A percentile compares a stretch with the other conserved stretches of the same genome.
Conservation (phyloP, 1,284 basidiomycete genomes). For the Coniophora puteana region DNA sequence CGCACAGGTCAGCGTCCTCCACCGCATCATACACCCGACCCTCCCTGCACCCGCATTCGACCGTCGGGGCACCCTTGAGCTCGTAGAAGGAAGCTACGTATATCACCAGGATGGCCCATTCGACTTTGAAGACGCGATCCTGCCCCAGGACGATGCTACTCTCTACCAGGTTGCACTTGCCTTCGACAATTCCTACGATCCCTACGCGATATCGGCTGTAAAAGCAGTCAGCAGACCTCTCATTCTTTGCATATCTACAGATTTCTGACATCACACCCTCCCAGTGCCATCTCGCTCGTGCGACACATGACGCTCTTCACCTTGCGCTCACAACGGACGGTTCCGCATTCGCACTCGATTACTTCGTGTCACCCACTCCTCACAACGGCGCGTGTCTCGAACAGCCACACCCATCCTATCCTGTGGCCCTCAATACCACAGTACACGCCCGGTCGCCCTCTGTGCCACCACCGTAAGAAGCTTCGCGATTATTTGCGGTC, state of each 20-base stretch:
- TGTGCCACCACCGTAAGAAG: constrained; percentile 55
- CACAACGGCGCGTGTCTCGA: constrained; percentile 61
- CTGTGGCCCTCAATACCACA: constrained; percentile 48
- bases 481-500: constrained; percentile 5
- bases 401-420: constrained; percentile 19
- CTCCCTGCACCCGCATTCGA: constrained; percentile 23
- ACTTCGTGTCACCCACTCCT: constrained; percentile 63
- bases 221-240: too few species aligned
- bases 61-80: constrained; percentile 17
- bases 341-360: constrained; percentile 67
- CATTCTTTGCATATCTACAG: too few species aligned
- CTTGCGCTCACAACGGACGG: too few species aligned
- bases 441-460: constrained; percentile 43
- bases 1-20: constrained; percentile 28
- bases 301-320: too few species aligned
- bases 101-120: constrained; percentile 35
- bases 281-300: too few species aligned
- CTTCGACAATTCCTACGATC: too few species aligned
- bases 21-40: constrained; percentile 30
- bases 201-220: too few species aligned
- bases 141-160: constrained; percentile 30
- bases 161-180: constrained; percentile 71
- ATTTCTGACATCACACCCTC: too few species aligned
- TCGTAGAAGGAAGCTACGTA: constrained; percentile 15
- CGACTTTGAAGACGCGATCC: constrained; percentile 34